Percentiles rank a stretch among this genome's conserved stretches.
Conservation (phyloP, 371 early-diverging fungal genomes). For the Conidiobolus coronatus region DNA sequence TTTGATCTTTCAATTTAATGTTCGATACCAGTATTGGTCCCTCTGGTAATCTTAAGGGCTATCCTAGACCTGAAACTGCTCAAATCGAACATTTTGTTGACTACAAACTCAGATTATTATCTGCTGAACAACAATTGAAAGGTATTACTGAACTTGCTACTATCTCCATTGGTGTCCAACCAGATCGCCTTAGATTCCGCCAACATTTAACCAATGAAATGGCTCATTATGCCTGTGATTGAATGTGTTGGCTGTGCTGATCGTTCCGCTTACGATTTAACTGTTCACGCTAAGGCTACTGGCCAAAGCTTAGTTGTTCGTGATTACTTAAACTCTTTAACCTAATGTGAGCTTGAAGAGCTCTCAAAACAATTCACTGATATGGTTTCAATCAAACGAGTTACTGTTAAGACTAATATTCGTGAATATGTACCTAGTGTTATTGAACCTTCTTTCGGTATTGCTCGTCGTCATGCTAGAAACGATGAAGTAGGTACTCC, state of each 20-base stretch:
- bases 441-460: constrained; percentile 99
- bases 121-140: constrained; percentile 48
- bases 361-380: constrained; percentile 27
- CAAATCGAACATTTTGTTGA: constrained; percentile 99
- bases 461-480: constrained; percentile 94
- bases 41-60: constrained; percentile 86
- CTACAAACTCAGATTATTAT: constrained; percentile 60
- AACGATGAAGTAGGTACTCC: constrained; percentile 99
- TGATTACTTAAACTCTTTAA: constrained; percentile 37
- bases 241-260: constrained; percentile 99
- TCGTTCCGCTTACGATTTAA: constrained; percentile 95
- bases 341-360: constrained; percentile 30
- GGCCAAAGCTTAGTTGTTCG: constrained; percentile 85
- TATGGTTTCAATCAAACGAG: constrained; percentile 42
- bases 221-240: constrained; percentile 99
- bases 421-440: constrained; percentile 97
- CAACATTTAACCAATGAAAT: constrained; percentile 99
- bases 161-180: constrained; percentile 82
- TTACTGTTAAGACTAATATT: constrained; percentile 56
- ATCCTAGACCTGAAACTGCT: constrained; percentile 98
- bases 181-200: constrained; percentile 80
- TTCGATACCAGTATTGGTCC: constrained; percentile 97
- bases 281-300: constrained; percentile 77
- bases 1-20: constrained; percentile 99
- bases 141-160: constrained; percentile 41